Conservation (phyloP, 2,329 filamentous ascomycete genomes). For the Dothideomycetes sp. region DNA sequence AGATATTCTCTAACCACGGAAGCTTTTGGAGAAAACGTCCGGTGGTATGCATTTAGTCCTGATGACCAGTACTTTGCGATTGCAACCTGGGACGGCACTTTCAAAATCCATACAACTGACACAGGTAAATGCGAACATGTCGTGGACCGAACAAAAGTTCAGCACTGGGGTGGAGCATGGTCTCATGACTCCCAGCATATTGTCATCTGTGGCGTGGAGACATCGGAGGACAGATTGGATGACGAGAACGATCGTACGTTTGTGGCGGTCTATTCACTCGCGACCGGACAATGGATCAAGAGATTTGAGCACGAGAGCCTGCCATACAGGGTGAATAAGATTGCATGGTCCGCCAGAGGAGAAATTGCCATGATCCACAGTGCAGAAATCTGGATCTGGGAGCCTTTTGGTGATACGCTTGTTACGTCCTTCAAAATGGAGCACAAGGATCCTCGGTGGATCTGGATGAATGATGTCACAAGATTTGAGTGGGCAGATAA, state of each 20-base stretch:
- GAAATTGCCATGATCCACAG: background rate
- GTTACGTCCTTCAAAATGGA: too few relatives aligned
- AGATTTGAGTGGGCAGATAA: too few relatives aligned
- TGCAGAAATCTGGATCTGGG: background rate
- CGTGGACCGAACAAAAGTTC: background rate
- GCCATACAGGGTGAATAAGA: background rate
- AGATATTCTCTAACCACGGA: background rate
- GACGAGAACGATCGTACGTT: background rate
- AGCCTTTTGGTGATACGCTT: too few relatives aligned
- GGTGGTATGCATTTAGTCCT: slow-evolving; percentile 2
- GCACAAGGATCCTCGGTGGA: too few relatives aligned
- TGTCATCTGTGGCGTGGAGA: background rate
- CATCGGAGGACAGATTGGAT: background rate
- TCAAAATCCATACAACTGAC: background rate
- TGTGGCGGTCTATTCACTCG: background rate
- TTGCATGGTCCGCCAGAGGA: background rate
- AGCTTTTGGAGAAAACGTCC: background rate
- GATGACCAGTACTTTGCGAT: background rate
- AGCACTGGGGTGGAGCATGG: slow-evolving; percentile 1
- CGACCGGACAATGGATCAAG: background rate
- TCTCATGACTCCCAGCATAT: background rate
- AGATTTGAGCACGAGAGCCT: background rate
- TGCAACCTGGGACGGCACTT: slow-evolving; percentile 4
- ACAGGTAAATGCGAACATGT: slow-evolving; percentile 1
- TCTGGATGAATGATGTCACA: too few relatives aligned